These are phyloP conservation scores for Zygosaccharomyces pseudorouxii DNA, from an alignment of 805 yeast species.

Conservation along the genomic window DNA sequence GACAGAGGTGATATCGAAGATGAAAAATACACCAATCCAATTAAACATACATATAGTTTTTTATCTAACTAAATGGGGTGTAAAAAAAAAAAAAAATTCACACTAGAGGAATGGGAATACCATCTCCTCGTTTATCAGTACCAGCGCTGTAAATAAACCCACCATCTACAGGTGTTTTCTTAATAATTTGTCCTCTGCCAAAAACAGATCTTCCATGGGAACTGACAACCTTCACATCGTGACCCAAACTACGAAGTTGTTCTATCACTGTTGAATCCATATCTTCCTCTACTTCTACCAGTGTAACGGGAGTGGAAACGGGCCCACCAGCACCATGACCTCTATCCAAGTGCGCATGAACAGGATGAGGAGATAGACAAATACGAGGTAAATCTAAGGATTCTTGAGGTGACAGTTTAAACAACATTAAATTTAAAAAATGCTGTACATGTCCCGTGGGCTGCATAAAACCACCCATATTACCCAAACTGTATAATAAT, in stretches of 20 bases:
- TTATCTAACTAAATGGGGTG: no score
- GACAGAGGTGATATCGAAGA: background rate
- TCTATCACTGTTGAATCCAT: slow-evolving; percentile 44
- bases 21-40: background rate
- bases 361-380: slow-evolving; percentile 53
- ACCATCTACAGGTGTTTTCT: slow-evolving; percentile 40
- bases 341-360: slow-evolving; percentile 39
- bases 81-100: background rate
- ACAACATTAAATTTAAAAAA: slow-evolving; percentile 57
- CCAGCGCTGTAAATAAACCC: slow-evolving; percentile 59
- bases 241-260: slow-evolving; percentile 51
- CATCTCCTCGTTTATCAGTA: slow-evolving; percentile 81
- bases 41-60: background rate
- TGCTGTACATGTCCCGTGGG: slow-evolving; percentile 85
- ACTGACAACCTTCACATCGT: slow-evolving; percentile 41
- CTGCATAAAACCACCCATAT: slow-evolving; percentile 85
- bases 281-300: slow-evolving; percentile 64
- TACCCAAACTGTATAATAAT: slow-evolving; percentile 69
- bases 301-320: slow-evolving; percentile 51
- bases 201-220: slow-evolving; percentile 44
- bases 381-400: slow-evolving; percentile 74
- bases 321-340: slow-evolving; percentile 67
- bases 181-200: slow-evolving; percentile 74
- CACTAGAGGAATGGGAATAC: slow-evolving; percentile 58
- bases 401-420: slow-evolving; percentile 64